Conservation (phyloP, 495 filamentous ascomycete species). For the Penicillium alfredii region DNA sequence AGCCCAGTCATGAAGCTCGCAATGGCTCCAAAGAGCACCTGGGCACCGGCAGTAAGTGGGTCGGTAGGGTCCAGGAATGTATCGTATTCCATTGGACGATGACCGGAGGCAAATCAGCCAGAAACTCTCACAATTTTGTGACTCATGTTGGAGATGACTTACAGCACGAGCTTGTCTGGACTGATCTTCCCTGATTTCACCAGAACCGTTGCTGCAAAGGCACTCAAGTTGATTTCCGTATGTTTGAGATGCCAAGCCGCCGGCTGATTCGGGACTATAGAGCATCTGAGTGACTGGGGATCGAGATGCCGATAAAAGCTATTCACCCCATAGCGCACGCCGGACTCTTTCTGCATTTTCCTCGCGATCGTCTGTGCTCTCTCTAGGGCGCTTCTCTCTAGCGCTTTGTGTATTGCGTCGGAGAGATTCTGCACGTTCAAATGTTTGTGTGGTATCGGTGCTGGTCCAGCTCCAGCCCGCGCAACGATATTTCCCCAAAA, state of each 20-base stretch:
- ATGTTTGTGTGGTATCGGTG: constrained; percentile 63
- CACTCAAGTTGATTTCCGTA: constrained; percentile 54
- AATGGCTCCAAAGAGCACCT: constrained; percentile 66
- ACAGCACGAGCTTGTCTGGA: constrained; percentile 62
- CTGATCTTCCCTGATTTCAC: constrained; percentile 53
- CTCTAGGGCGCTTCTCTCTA: constrained; percentile 47
- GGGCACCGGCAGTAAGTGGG: constrained; percentile 62
- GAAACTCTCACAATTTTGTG: background rate
- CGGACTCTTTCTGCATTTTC: constrained; percentile 55
- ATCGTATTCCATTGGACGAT: constrained; percentile 58
- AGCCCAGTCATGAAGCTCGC: constrained; percentile 69
- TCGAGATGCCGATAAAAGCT: constrained; percentile 62
- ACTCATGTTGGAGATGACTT: constrained; percentile 18
- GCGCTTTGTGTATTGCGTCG: constrained; percentile 50
- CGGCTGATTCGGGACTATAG: constrained; percentile 51
- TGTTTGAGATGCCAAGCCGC: constrained; percentile 63
- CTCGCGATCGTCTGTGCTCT: constrained; percentile 52
- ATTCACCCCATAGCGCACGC: constrained; percentile 52
- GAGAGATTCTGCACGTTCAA: constrained; percentile 57
- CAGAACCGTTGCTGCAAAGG: constrained; percentile 57
- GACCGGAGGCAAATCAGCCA: constrained; percentile 29
- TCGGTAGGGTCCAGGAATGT: constrained; percentile 63
- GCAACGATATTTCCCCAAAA: constrained; percentile 77
- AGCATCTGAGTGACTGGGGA: constrained; percentile 54
- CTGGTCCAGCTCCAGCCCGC: constrained; percentile 64